Base-by-base conservation (phyloP, 2,329 filamentous ascomycete species). In the Ophiostoma perfectum region DNA sequence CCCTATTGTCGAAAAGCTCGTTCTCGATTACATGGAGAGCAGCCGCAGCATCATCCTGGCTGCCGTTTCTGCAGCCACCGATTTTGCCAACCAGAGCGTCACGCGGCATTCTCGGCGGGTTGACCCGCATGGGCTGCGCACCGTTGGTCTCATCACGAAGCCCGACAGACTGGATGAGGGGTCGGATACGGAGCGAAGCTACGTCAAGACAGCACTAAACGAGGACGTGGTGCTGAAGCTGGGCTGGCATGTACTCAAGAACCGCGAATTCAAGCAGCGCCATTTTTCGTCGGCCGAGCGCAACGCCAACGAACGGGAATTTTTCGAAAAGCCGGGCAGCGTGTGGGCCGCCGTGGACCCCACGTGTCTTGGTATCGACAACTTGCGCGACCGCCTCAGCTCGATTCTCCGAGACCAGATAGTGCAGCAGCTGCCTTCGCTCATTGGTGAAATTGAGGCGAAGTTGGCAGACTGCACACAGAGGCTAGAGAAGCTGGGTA, bases 241-340 rank as follows among this genome's bases (percentile, higher is more conserved):
- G n/a, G 49, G 49, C 18, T 55, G 49, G 49, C 49, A 55, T 18
- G 49, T 55, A 18, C 18, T 55, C n/a, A 55, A 55, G 49, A 55
- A 55, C 18, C 49, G 49, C n/a, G 49, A 4, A 3, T 55, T 27
- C 11, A 11, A 5, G 1, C 49, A 55, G 49, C 6, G 27, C 2
- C 8, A 27, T 9, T 55, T 55, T 27, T 27, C 49, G 11, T 55
- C 49, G 11, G 49, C n/a, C 7, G 49, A 55, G 49, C 49, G 49
- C 3, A 18, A 55, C 18, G 49, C 49, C 49, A 55, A 9, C 49
- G 49, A 55, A 18, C 9, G 1, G 7, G 14, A 27, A 3, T 55
- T 55, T 11, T 55, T 55, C 8, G 8, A 3, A 9, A 5, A 55
- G 8, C 18, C 49, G 9, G 9, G 5, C 3, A 55, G 49, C 4